phyloP scores from a whole-genome alignment of 1,284 basidiomycete genomes.

The Naganishia liquefaciens region DNA sequence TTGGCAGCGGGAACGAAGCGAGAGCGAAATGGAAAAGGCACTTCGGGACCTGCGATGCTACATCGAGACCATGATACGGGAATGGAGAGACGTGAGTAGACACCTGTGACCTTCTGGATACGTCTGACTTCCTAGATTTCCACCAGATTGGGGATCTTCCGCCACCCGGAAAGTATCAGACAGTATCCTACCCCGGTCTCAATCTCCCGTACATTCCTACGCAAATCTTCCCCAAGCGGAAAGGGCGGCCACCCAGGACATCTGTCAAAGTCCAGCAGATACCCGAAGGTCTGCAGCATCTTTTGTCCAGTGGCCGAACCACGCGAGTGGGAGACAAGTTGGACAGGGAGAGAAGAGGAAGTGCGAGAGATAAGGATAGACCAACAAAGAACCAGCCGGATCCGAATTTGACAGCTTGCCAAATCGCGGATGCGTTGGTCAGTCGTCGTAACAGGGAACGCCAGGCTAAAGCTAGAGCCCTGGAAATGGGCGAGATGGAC shows the following conservation, averaged over 20 bases:
- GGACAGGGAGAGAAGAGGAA: background rate
- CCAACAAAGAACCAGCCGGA: too few species aligned
- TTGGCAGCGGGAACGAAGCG: constrained; percentile 8
- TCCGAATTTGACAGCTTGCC: background rate
- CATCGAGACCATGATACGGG: constrained; percentile 30
- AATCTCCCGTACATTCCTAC: constrained; percentile 31
- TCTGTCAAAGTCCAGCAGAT: constrained; percentile 21
- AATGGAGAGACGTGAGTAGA: constrained; percentile 28
- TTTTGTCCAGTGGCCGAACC: constrained; percentile 1
- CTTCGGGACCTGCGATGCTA: constrained; percentile 29
- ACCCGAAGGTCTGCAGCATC: constrained; percentile 9
- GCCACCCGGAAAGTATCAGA: constrained; percentile 31
- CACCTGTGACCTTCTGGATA: background rate
- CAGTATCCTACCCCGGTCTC: constrained; percentile 29
- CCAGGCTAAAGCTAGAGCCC: constrained; percentile 3
- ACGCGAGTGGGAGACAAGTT: background rate
- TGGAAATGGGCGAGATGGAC: background rate
- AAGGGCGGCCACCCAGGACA: constrained; percentile 26
- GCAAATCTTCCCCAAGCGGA: constrained; percentile 32
- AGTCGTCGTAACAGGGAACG: background rate
- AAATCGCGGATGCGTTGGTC: constrained; percentile 1
- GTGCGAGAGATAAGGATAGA: constrained; percentile 4
- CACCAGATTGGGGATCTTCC: constrained; percentile 20
- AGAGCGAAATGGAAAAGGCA: constrained; percentile 29
- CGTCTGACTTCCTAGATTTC: background rate